Evolutionary conservation across 192 early-diverging fungal species (phyloP).

Genomic region (Backusella liffmaniae): DNA sequence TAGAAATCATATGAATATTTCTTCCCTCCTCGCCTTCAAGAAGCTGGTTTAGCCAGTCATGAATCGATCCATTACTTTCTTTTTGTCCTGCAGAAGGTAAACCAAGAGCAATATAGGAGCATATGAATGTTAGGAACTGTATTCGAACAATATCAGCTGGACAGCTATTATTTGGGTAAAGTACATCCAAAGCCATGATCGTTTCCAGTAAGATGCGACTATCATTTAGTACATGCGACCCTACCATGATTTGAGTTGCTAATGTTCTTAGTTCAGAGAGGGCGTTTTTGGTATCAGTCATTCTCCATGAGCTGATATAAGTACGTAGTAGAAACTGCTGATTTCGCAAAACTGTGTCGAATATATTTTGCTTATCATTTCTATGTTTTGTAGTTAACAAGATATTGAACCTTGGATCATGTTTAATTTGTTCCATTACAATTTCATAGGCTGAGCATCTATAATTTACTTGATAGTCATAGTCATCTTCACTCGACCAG

Average conservation of each 20-base stretch:
- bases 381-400: not conserved
- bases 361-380: not conserved
- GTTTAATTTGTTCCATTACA: not conserved
- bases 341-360: not conserved
- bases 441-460: not conserved
- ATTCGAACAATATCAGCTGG: not conserved
- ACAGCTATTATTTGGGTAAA: constrained; percentile 1
- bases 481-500: not conserved
- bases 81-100: not conserved
- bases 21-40: not conserved
- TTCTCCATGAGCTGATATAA: not conserved
- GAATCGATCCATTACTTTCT: not conserved
- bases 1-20: not conserved
- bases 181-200: not conserved
- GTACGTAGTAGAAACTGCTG: not conserved
- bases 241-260: not conserved
- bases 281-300: not conserved
- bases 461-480: not conserved
- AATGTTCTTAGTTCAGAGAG: not conserved
- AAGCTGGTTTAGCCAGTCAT: not conserved
- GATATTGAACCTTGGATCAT: not conserved
- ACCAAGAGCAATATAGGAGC: not conserved
- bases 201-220: not conserved
- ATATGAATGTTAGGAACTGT: not conserved
- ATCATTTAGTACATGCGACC: not conserved